Percentiles rank a stretch among this genome's conserved stretches.
Evolutionary conservation across 1,284 basidiomycete species (phyloP).

Genomic region (Apiotrichum siamense): DNA sequence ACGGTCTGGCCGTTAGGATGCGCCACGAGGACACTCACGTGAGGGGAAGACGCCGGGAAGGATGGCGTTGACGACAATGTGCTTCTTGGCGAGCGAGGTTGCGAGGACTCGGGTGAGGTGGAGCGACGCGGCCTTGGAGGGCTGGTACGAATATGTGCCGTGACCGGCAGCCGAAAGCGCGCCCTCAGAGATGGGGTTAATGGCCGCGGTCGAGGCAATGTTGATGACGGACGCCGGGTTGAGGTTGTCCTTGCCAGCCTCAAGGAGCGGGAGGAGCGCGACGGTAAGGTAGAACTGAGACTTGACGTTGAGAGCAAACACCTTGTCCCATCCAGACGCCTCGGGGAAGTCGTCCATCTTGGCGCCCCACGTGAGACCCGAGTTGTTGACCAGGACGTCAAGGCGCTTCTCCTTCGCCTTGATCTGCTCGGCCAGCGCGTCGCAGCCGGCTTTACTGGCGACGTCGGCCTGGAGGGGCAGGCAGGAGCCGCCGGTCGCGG

Average conservation of each 20-base stretch:
- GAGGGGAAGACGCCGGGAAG: constrained; percentile 35
- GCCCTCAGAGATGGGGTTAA: constrained; percentile 17
- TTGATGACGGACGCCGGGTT: constrained; percentile 24
- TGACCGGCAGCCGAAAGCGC: constrained; percentile 19
- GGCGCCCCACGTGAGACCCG: constrained; percentile 24
- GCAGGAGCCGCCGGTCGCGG: constrained; percentile 12
- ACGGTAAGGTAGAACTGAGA: constrained; percentile 25
- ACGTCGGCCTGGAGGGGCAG: constrained; percentile 27
- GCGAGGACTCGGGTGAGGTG: constrained; percentile 27
- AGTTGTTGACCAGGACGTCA: constrained; percentile 43
- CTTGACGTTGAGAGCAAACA: constrained; percentile 22
- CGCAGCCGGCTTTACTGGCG: constrained; percentile 21
- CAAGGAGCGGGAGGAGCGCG: constrained; percentile 23
- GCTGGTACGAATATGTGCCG: constrained; percentile 23
- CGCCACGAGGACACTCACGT: constrained; percentile 12
- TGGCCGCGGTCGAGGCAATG: constrained; percentile 27
- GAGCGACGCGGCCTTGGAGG: constrained; percentile 17
- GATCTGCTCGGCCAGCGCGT: constrained; percentile 14
- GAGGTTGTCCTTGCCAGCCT: constrained; percentile 19
- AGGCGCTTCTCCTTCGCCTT: constrained; percentile 21
- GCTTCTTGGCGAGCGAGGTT: constrained; percentile 23
- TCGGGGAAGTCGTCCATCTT: constrained; percentile 20
- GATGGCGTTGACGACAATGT: constrained; percentile 34
- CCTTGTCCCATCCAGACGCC: constrained; percentile 19
- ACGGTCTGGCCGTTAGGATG: too few species aligned